Conservation (phyloP, 2,329 filamentous ascomycete genomes). For the Ophiostoma pallidulum region DNA sequence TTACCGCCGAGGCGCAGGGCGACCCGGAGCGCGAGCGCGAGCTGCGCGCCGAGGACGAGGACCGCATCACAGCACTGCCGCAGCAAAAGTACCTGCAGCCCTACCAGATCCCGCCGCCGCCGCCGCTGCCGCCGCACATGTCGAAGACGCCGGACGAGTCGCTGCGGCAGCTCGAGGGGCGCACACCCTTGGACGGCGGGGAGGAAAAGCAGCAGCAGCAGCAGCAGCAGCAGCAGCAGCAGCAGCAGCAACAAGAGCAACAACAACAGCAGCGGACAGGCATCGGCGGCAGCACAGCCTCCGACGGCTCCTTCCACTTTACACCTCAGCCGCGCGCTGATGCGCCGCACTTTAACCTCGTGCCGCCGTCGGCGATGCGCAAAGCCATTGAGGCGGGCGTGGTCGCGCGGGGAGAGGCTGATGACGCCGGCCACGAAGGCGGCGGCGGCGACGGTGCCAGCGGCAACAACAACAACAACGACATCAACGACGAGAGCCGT, state of each 20-base stretch:
- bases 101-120: constrained; percentile 31
- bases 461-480: constrained; percentile 13
- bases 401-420: too few species aligned
- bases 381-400: constrained; percentile 8
- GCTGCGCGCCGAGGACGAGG: constrained; percentile 72
- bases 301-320: constrained; percentile 45
- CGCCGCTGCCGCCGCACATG: constrained; percentile 17
- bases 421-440: constrained; percentile 14
- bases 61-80: constrained; percentile 73
- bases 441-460: constrained; percentile 9
- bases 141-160: constrained; percentile 33
- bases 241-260: neutral
- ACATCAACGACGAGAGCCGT: constrained; percentile 5
- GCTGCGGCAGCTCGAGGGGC: constrained; percentile 40
- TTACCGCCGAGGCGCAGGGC: constrained; percentile 70
- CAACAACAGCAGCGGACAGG: constrained; percentile 14
- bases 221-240: constrained; percentile 12
- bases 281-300: constrained; percentile 23
- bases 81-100: constrained; percentile 54
- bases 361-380: constrained; percentile 26
- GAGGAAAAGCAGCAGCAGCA: neutral
- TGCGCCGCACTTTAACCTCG: constrained; percentile 50
- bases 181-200: constrained; percentile 23
- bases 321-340: constrained; percentile 40
- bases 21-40: constrained; percentile 71